Base-by-base conservation (phyloP, 2,329 filamentous ascomycete species). In the Fusarium anthophilum region DNA sequence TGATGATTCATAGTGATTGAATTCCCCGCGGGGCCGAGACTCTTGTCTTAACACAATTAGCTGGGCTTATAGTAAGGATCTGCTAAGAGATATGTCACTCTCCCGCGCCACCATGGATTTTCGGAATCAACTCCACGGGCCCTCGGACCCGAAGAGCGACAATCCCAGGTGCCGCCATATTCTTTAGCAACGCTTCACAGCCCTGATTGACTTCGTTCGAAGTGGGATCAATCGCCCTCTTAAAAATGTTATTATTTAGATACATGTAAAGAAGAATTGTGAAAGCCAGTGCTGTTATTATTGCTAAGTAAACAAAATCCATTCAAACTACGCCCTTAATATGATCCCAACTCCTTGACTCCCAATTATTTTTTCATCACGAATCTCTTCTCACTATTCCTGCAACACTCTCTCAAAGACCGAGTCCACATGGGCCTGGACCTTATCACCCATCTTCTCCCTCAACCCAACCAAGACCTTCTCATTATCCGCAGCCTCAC, bases 1-100 rank as follows among this genome's bases (percentile, higher is more conserved):
- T 13, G 41, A 69, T 69, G 66, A 69, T 63, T 69, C 66, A 69
- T 69, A 69, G 65, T 69, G 66, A 69, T 56, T 45, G 2, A 18
- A 24, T 11, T 6, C 8, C 12, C 32, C 32, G 32, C 32, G 41
- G 55, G n/a, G 7, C 32, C 37, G n/a, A 6, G 51, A 69, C 66
- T 26, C 28, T 13, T 32, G 2, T 32, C 32, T 32, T 32, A 32
- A 32, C 32, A 8, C 12, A 32, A 32, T 32, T 14, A 32, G 13
- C 13, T 1, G 6, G 13, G 32, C 13, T 32, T 14, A 32, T 3
- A 5, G 13, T 13, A 3, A 8, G 6, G 2, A 32, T 32, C 32
- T 32, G 32, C 32, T 35, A 37, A 12, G 6, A 3, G 8, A 10
- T 0, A 63, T 22, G 35, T 66, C 3, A 17, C 41, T 9, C 4